Base-by-base conservation (phyloP, 257 asterid genomes). In the Cordia subcordata region DNA sequence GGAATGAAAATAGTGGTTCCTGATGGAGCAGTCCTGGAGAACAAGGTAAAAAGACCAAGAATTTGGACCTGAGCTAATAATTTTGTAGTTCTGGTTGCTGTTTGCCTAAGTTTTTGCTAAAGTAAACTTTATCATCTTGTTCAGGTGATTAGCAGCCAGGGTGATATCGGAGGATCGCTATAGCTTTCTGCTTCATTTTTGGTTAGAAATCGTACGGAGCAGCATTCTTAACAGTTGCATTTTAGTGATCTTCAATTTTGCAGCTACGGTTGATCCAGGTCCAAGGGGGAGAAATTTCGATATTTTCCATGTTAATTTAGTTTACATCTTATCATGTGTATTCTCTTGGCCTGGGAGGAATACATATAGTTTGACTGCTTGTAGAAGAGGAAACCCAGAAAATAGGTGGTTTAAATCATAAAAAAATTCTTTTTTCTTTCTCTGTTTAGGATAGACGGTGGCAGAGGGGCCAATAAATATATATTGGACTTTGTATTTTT, bases 11-110 rank as follows among this genome's bases (percentile, higher is more conserved):
- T 91, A 57, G 80, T 62, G 57, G 67, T 91, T 27, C 95, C 95
- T 5, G 88, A 84, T 58, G 86, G 85, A 21, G 49, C 83, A 32
- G 88, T 81, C 56, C 77, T 91, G 55, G 86, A 77, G 75, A 77
- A 91, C 75, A 79, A 58, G 83, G 96, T 88, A 72, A 57, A 56
- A 72, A 38, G 12, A 39, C 21, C 17, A n/a, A 18, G 50, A 19
- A n/a, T 27, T 50, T 16, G 10, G 47, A 60, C 20, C 17, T n/a
- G 8, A 35, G 21, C 5, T 54, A 52, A 6, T 16, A 0, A 6
- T 10, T 47, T 55, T 38, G 35, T 63, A 61, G 17, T n/a, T n/a
- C n/a, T 69, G 17, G 18, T 47, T 47, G n/a, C 21, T 22, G 9
- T 20, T 19, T 22, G 37, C 37, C 11, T 11, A 6, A 19, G 23